Conservation (phyloP, 1,284 basidiomycete species). For the Heterobasidion parviporum region DNA sequence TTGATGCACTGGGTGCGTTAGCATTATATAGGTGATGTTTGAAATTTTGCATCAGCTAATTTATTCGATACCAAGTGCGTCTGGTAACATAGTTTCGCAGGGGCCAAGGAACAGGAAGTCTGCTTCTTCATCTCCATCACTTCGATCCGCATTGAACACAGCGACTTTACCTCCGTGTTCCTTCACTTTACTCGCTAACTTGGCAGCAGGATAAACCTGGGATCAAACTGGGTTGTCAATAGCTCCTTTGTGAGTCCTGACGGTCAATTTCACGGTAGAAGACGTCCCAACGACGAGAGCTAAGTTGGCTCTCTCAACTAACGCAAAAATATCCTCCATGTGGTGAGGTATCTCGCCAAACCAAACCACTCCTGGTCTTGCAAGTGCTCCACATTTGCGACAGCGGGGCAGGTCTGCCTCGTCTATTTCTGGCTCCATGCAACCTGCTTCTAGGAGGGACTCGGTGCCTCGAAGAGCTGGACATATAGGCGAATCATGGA, state of each 20-base stretch:
- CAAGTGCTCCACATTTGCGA: constrained; percentile 37
- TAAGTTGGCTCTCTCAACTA: constrained; percentile 45
- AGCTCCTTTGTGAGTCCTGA: background rate
- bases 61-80: constrained; percentile 20
- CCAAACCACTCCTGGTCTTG: constrained; percentile 60
- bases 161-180: constrained; percentile 39
- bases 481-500: constrained; percentile 41
- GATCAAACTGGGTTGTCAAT: background rate
- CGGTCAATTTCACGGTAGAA: constrained; percentile 33
- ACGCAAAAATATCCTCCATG: constrained; percentile 32
- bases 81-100: constrained; percentile 35
- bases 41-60: background rate
- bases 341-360: constrained; percentile 48
- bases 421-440: constrained; percentile 34
- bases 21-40: background rate
- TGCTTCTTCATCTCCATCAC: constrained; percentile 30
- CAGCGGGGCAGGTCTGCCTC: constrained; percentile 42
- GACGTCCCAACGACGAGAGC: constrained; percentile 60
- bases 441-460: constrained; percentile 26
- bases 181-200: constrained; percentile 28
- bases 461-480: constrained; percentile 45
- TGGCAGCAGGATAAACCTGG: constrained; percentile 40
- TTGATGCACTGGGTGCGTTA: background rate
- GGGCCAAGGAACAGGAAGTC: constrained; percentile 42
- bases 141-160: constrained; percentile 53